Evolutionary conservation across 2,329 filamentous ascomycete species (phyloP).

Genomic region (Talaromyces funiculosus): DNA sequence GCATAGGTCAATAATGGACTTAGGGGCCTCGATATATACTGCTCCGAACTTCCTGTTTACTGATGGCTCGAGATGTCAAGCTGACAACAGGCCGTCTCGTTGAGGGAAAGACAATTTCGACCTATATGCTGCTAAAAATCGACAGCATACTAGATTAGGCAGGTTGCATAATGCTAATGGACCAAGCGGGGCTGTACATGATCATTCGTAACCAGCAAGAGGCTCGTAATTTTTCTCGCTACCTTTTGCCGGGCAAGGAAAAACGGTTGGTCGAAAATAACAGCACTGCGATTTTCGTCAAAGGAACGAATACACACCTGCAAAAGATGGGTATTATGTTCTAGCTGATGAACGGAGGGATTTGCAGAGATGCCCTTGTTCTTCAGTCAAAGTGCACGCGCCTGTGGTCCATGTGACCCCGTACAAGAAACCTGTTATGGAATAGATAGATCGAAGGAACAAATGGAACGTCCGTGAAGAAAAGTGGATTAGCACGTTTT

Average conservation of each 20-base stretch:
- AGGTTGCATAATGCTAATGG: background rate
- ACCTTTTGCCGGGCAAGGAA: background rate
- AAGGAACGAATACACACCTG: background rate
- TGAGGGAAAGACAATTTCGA: background rate
- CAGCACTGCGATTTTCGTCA: background rate
- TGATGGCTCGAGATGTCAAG: background rate
- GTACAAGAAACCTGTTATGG: background rate
- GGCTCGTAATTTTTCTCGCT: background rate
- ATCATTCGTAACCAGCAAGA: background rate
- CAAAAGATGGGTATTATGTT: background rate
- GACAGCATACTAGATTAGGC: constrained; percentile 4
- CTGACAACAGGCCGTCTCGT: background rate
- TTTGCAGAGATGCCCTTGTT: background rate
- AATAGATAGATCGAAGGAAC: background rate
- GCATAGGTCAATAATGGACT: background rate
- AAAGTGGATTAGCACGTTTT: constrained; percentile 7
- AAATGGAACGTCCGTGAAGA: background rate
- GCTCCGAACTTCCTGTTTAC: background rate
- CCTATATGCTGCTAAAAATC: background rate
- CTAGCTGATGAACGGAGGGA: background rate
- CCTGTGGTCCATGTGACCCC: background rate
- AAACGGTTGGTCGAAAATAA: background rate
- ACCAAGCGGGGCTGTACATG: constrained; percentile 7
- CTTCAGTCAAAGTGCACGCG: background rate
- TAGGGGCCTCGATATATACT: background rate